Conservation (phyloP, 192 early-diverging fungal genomes). For the Podila epicladia region DNA sequence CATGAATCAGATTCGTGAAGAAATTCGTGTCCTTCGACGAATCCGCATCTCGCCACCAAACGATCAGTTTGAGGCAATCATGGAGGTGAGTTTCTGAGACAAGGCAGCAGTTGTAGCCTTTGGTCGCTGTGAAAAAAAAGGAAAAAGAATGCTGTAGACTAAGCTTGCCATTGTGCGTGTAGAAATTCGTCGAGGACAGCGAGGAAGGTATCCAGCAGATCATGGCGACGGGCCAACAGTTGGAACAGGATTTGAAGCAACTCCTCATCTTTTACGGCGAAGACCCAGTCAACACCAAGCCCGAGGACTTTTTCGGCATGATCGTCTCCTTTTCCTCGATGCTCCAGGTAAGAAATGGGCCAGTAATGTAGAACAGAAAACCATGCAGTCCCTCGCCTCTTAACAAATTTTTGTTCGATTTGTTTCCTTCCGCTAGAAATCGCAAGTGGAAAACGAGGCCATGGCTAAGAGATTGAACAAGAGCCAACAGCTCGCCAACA, state of each 20-base stretch:
- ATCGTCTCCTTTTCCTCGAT: constrained; percentile 57
- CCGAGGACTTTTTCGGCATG: constrained; percentile 67
- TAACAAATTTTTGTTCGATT: neutral
- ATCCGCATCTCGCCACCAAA: constrained; percentile 51
- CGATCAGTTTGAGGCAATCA: constrained; percentile 58
- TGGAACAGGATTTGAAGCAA: constrained; percentile 57
- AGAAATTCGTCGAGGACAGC: constrained; percentile 58
- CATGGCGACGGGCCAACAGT: constrained; percentile 42
- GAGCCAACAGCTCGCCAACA: constrained; percentile 22
- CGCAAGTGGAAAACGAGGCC: constrained; percentile 50
- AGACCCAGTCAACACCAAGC: constrained; percentile 56
- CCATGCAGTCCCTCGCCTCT: no score
- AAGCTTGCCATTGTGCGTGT: neutral
- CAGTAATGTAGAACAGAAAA: no score
- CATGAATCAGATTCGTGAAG: constrained; percentile 56
- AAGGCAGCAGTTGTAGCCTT: neutral
- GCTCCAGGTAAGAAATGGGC: constrained; percentile 48
- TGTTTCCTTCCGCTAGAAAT: constrained; percentile 18
- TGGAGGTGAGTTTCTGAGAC: constrained; percentile 53
- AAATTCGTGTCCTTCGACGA: constrained; percentile 43
- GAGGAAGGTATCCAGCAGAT: constrained; percentile 57
- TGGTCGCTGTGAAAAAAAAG: neutral
- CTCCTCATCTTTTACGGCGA: constrained; percentile 64
- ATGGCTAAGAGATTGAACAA: constrained; percentile 32
- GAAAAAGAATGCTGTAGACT: constrained; percentile 1